Evolutionary conservation across 768 basidiomycete genomes (phyloP).

Genomic region (Podaxis sp.): DNA sequence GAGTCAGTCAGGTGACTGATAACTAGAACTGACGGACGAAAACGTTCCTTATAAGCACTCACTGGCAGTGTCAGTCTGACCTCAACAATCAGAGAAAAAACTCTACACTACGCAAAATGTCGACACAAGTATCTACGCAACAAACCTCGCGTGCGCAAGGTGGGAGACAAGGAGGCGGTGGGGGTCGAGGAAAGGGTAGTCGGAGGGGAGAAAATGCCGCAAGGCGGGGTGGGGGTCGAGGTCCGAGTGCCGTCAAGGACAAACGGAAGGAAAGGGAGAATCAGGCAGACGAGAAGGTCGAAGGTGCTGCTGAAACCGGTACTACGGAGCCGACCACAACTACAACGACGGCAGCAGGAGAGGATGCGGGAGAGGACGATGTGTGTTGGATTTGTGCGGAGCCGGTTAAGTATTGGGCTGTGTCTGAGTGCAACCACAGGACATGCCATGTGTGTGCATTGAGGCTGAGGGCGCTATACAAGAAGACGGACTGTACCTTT

Average conservation of each 20-base stretch:
- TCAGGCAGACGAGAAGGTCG: background rate
- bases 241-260: background rate
- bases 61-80: background rate
- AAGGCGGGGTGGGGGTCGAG: background rate
- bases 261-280: constrained; percentile 3
- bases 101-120: background rate
- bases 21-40: background rate
- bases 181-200: background rate
- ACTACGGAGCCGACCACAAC: background rate
- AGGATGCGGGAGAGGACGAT: constrained; percentile 33
- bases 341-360: constrained; percentile 9
- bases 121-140: constrained; percentile 5
- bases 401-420: constrained; percentile 84
- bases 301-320: background rate
- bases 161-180: background rate
- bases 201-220: background rate
- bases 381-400: constrained; percentile 96
- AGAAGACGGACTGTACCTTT: constrained; percentile 91
- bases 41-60: background rate
- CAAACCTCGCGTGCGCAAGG: background rate
- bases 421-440: constrained; percentile 90
- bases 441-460: constrained; percentile 95
- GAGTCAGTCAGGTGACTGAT: background rate
- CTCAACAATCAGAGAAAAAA: background rate
- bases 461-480: constrained; percentile 87